Evolutionary conservation across 2,329 filamentous ascomycete species (phyloP).

Genomic region (Sclerotinia nivalis): DNA sequence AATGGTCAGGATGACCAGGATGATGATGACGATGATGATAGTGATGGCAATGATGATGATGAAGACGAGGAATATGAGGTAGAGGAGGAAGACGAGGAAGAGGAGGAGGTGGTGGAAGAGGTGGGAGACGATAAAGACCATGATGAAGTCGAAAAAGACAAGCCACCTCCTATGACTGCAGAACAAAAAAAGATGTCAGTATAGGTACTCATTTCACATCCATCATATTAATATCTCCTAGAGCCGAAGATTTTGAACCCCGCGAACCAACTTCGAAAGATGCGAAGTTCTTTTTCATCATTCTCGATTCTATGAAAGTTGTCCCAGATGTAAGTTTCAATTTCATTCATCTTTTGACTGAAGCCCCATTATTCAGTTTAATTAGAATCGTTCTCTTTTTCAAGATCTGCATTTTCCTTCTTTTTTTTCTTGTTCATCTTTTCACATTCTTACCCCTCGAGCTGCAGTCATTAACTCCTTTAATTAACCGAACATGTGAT

Average conservation of each 20-base stretch:
- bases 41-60: background rate
- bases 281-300: constrained; percentile 29
- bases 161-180: background rate
- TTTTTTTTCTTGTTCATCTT: background rate
- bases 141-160: background rate
- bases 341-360: background rate
- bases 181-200: background rate
- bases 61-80: background rate
- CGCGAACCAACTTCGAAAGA: constrained; percentile 27
- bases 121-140: background rate
- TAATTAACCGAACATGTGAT: constrained; percentile 7
- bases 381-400: background rate
- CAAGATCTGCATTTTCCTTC: background rate
- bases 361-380: background rate
- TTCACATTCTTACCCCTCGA: background rate
- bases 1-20: background rate
- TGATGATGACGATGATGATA: background rate
- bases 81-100: background rate
- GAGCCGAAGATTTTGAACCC: background rate
- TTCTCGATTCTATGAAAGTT: constrained; percentile 30
- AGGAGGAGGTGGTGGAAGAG: background rate
- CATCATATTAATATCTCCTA: background rate
- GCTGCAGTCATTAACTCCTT: background rate
- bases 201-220: background rate
- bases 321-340: constrained; percentile 29